A percentile compares a stretch with the other conserved stretches of the same genome.
phyloP scores from a whole-genome alignment of 139 green algal genomes.

The Chlamydomonas sp. region DNA sequence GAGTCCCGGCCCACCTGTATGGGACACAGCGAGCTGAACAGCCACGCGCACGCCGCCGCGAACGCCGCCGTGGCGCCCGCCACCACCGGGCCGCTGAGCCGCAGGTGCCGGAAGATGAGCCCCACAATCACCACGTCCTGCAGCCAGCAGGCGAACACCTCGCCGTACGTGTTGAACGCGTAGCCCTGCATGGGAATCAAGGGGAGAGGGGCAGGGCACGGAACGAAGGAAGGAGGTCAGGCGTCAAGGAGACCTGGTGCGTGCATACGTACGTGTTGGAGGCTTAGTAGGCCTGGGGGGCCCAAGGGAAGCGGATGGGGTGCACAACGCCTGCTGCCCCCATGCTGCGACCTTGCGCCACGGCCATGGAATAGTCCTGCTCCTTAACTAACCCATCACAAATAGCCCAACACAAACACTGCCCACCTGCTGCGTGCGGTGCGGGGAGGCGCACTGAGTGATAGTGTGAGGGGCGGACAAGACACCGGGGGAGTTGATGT shows the following conservation, averaged over 20 bases:
- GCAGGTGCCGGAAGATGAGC: constrained; percentile 58
- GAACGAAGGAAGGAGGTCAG: not conserved
- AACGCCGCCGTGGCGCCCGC: constrained; percentile 6
- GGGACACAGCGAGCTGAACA: constrained; percentile 49
- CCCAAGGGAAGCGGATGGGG: not conserved
- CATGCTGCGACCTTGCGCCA: no score
- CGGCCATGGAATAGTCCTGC: no score
- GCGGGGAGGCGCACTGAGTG: no score
- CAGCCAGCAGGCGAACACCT: constrained; percentile 71
- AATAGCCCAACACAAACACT: not conserved
- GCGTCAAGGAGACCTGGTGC: not conserved
- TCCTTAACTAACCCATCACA: no score
- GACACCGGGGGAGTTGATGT: no score
- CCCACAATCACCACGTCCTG: constrained; percentile 74
- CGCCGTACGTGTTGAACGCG: constrained; percentile 74
- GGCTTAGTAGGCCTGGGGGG: not conserved
- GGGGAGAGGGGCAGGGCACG: not conserved
- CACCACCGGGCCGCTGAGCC: not conserved
- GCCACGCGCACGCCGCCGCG: constrained; percentile 39
- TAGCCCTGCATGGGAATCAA: constrained; percentile 48
- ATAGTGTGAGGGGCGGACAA: no score
- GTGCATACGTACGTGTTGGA: not conserved
- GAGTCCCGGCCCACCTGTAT: not conserved
- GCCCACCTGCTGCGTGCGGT: not conserved
- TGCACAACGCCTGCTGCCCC: not conserved